phyloP scores from a whole-genome alignment of 2,329 filamentous ascomycete species.

The Massarina eburnea region DNA sequence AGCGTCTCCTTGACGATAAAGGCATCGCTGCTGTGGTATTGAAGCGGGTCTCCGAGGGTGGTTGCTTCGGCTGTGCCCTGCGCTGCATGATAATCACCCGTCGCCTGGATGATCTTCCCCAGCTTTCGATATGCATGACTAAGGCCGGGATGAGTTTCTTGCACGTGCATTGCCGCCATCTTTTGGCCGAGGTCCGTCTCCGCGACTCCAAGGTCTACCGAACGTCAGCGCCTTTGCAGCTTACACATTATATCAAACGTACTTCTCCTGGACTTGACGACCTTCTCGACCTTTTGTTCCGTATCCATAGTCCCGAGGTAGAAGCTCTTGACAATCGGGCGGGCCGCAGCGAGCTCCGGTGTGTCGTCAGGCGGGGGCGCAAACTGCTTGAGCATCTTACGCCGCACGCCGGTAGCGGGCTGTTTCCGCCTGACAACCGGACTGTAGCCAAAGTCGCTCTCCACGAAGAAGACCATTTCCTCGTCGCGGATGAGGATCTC shows the following conservation, averaged over 20 bases:
- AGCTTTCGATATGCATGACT: constrained; percentile 92
- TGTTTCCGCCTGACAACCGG: constrained; percentile 95
- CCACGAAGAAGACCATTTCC: constrained; percentile 97
- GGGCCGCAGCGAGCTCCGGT: constrained; percentile 85
- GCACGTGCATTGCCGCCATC: constrained; percentile 79
- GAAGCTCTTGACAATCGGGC: constrained; percentile 91
- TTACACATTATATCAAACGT: constrained; percentile 23
- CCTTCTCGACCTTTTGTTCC: constrained; percentile 92
- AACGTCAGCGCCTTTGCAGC: constrained; percentile 28
- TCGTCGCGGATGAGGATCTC: constrained; percentile 93
- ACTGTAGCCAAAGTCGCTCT: constrained; percentile 97
- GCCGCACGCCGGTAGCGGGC: constrained; percentile 89
- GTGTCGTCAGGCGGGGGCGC: constrained; percentile 96
- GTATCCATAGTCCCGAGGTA: constrained; percentile 95
- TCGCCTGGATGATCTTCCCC: constrained; percentile 88
- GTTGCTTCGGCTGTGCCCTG: constrained; percentile 97
- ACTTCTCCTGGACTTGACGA: constrained; percentile 92
- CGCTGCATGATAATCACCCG: constrained; percentile 92
- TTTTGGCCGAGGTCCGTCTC: constrained; percentile 95
- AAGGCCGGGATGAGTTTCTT: constrained; percentile 87
- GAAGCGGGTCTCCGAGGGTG: constrained; percentile 87
- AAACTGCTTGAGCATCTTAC: constrained; percentile 97
- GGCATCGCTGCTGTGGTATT: constrained; percentile 92
- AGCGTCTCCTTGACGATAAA: constrained; percentile 98
- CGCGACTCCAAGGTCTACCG: constrained; percentile 78